Evolutionary conservation across 768 basidiomycete genomes (phyloP), one percentile per base, ranked within the genome.

Genomic region (Lactarius sp.): DNA sequence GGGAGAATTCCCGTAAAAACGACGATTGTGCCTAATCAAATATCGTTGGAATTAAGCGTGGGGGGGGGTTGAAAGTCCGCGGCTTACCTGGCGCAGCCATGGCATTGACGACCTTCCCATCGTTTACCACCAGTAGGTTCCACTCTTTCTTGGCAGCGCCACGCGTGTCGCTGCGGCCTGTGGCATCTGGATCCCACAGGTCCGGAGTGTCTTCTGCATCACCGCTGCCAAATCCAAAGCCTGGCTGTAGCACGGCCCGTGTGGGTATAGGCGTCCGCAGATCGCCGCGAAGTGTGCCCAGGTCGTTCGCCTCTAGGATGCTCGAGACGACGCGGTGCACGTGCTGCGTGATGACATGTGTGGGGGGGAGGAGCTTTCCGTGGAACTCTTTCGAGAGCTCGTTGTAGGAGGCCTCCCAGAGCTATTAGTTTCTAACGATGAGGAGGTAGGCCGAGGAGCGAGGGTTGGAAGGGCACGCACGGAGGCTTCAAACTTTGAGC

Each of bases 1-100:
- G 90, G 91, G 4, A 97, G 73, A 41, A 97, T 92, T 0, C 94
- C 94, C 0, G 92, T 94, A 70, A 91, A 96, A 10, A 98, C 90
- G 37, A 94, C 81, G 58, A 97, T 86, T 55, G 86, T 80, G 1
- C 88, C 89, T 85, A n/a, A 34, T 69, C 33, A 64, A 14, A 37
- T n/a, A 22, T 47, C 18, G 41, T 12, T 44, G 36, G 33, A 20
- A 16, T 60, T 14, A 42, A 16, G 57, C 20, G 50, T 14, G 44
- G 16, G 33, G 37, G 41, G 31, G 36, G 39, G 39, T 4, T 12
- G 50, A 5, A 13, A 60, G 37, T 52, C 42, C 44, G 47, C 27
- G 13, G 31, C 73, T 34, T 59, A 85, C 93, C 90, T 56, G 87
- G 88, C 3, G 79, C 75, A 8, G 89, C 90, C 74, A 88, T 83